Conservation (phyloP, 2,329 filamentous ascomycete species). For the Nemania sp. region DNA sequence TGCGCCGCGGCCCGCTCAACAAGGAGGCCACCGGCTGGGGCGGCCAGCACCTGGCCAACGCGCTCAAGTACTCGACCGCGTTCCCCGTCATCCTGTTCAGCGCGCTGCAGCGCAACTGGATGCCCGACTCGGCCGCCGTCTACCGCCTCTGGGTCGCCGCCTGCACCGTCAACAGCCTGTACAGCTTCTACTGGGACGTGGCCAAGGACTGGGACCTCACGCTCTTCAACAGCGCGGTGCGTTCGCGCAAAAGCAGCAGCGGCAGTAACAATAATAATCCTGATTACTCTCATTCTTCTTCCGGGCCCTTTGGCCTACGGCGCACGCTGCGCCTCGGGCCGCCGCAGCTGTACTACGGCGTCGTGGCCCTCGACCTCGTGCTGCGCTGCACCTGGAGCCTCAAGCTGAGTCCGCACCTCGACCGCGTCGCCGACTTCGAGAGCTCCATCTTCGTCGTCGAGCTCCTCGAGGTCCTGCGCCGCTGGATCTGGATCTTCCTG, state of each 20-base stretch:
- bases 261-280: no score
- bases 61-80: conserved; percentile 89
- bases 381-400: conserved; percentile 90
- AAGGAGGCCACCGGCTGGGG: conserved; percentile 69
- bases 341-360: conserved; percentile 77
- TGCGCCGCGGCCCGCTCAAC: conserved; percentile 60
- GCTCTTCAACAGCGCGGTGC: conserved; percentile 67
- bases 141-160: conserved; percentile 69
- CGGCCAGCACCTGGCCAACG: conserved; percentile 89
- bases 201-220: conserved; percentile 95
- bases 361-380: conserved; percentile 76
- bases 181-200: conserved; percentile 99
- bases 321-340: conserved; percentile 72
- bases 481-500: conserved; percentile 98
- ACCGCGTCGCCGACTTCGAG: conserved; percentile 85
- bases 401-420: conserved; percentile 80
- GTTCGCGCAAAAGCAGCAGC: conserved; percentile 52
- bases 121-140: conserved; percentile 45
- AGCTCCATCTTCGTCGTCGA: conserved; percentile 87
- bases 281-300: no score
- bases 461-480: conserved; percentile 79
- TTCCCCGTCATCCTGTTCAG: conserved; percentile 88
- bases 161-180: conserved; percentile 81
- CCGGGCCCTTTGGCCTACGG: conserved; percentile 80
- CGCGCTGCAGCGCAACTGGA: conserved; percentile 65